These are phyloP conservation scores for Ailanthus altissimus DNA, from an alignment of 345 rosid species.

Conservation along the genomic window DNA sequence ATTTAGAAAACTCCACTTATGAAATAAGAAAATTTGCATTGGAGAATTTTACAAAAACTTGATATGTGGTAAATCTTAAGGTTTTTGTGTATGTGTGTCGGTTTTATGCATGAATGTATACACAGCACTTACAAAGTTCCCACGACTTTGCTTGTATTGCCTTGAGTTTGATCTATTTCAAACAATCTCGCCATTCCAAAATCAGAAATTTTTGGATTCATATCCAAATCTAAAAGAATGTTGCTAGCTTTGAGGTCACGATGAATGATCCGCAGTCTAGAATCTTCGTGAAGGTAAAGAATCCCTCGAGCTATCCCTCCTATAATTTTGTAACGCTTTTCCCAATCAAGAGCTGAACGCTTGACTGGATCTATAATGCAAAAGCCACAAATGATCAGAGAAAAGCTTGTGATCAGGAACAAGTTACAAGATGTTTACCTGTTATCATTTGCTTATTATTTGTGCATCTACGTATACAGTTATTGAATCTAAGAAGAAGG, in stretches of 20 bases:
- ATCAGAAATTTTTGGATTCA: background rate
- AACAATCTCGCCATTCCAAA: background rate
- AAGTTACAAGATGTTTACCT: too few relatives aligned
- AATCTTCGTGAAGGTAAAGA: constrained; percentile 15
- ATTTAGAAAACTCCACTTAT: too few relatives aligned
- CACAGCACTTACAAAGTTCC: constrained; percentile 7
- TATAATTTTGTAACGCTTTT: constrained; percentile 1
- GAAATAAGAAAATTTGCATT: too few relatives aligned
- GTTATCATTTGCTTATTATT: too few relatives aligned
- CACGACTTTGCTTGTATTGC: background rate
- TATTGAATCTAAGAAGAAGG: background rate
- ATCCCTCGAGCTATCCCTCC: constrained; percentile 10
- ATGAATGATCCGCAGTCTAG: constrained; percentile 8
- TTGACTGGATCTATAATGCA: background rate
- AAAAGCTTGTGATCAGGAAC: background rate
- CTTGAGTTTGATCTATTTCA: constrained; percentile 5
- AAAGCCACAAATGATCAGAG: background rate
- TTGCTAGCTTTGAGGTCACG: constrained; percentile 13
- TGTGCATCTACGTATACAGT: too few relatives aligned
- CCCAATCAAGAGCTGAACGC: background rate
- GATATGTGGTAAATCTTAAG: background rate
- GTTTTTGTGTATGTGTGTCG: too few relatives aligned
- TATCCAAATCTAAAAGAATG: background rate
- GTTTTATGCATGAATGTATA: too few relatives aligned
- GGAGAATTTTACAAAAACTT: too few relatives aligned